Evolutionary conservation across 2,329 filamentous ascomycete genomes (phyloP).

Genomic region (Alternaria burnsii): DNA sequence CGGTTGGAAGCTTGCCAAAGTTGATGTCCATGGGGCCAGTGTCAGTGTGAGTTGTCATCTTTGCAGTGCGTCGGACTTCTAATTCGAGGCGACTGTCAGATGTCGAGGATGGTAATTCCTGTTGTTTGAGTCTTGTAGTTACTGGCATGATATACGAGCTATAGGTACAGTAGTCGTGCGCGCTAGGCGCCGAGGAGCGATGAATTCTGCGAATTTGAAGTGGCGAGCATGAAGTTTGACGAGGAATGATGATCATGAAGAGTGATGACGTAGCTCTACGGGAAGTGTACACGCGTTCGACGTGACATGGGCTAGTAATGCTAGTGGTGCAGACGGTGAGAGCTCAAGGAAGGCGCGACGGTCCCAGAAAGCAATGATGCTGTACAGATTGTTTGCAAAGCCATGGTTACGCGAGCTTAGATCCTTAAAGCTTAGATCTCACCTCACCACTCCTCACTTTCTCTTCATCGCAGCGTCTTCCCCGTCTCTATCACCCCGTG

Average conservation of each 20-base stretch:
- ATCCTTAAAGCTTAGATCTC: background rate
- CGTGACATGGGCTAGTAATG: background rate
- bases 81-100: rapidly evolving
- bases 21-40: conserved; percentile 7
- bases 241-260: background rate
- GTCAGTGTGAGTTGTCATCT: background rate
- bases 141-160: background rate
- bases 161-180: background rate
- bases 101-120: background rate
- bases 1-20: no score
- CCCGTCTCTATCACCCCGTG: rapidly evolving
- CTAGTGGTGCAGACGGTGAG: background rate
- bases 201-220: background rate
- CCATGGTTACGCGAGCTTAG: background rate
- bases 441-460: background rate
- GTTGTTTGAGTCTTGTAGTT: background rate
- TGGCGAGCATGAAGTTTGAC: background rate
- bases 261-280: background rate
- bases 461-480: rapidly evolving
- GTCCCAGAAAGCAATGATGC: background rate
- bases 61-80: background rate
- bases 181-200: background rate
- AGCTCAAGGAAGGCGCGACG: background rate
- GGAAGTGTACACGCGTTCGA: background rate
- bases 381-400: background rate